Evolutionary conservation across 805 yeast genomes (phyloP).

Genomic region (Allodekkera sacchari): DNA sequence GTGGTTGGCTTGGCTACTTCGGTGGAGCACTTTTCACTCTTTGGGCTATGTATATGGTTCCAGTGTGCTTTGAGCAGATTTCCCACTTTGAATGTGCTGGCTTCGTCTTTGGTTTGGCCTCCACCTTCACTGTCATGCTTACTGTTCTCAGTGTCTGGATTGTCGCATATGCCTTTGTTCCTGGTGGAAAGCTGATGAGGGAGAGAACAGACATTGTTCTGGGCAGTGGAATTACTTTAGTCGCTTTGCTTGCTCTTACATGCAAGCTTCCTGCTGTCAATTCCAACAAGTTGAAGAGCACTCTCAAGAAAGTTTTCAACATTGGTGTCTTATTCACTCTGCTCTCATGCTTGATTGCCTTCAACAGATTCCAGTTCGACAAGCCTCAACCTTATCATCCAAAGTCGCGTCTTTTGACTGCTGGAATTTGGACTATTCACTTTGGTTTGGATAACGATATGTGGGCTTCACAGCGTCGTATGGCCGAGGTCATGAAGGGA

Average conservation of each 20-base stretch:
- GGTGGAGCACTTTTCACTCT: slow-evolving; percentile 62
- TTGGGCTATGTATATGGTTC: slow-evolving; percentile 55
- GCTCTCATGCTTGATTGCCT: slow-evolving; percentile 43
- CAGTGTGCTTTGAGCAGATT: slow-evolving; percentile 47
- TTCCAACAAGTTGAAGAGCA: slow-evolving; percentile 5
- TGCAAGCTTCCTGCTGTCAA: slow-evolving; percentile 18
- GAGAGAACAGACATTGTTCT: slow-evolving; percentile 81
- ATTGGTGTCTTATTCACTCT: slow-evolving; percentile 29
- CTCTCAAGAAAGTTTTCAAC: slow-evolving; percentile 14
- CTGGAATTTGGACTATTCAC: slow-evolving; percentile 98
- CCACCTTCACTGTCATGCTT: slow-evolving; percentile 42
- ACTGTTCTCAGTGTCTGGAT: slow-evolving; percentile 89
- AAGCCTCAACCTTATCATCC: slow-evolving; percentile 66
- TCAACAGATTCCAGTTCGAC: slow-evolving; percentile 46
- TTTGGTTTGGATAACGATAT: slow-evolving; percentile 95
- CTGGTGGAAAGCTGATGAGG: slow-evolving; percentile 80
- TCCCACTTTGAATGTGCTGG: slow-evolving; percentile 37
- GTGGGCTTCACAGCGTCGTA: slow-evolving; percentile 94
- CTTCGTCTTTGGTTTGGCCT: slow-evolving; percentile 39
- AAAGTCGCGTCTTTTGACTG: slow-evolving; percentile 66
- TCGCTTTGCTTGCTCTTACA: slow-evolving; percentile 41
- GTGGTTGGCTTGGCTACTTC: slow-evolving; percentile 64
- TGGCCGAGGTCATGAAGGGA: slow-evolving; percentile 75
- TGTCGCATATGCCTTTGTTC: slow-evolving; percentile 97
- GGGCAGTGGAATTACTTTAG: slow-evolving; percentile 41